Evolutionary conservation across 2,329 filamentous ascomycete species (phyloP), one percentile per base, ranked within the genome.

Genomic region (Capronia epimyces): DNA sequence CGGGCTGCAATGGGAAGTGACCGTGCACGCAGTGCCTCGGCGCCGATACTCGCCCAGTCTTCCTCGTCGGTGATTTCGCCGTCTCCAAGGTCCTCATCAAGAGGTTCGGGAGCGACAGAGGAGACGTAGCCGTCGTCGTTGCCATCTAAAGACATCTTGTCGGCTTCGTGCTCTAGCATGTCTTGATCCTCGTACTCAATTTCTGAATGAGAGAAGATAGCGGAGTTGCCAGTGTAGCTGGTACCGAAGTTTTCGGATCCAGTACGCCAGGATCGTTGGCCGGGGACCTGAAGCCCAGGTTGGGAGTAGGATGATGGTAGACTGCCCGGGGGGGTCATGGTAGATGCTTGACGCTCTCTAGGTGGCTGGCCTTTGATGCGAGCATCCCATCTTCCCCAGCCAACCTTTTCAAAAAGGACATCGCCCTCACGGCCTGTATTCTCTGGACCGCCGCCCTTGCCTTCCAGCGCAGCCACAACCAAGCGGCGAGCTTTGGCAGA

Each of bases 381-480:
- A 55, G 90, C 93, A 69, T 94, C 87, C 91, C 91, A 98, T 60
- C 89, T 83, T 53, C 93, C 93, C 91, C 91, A 97, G 65, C 91
- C 91, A 52, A 96, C 89, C 76, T 97, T 97, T 69, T 94, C 87
- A 66, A 95, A 97, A 48, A 74, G 59, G 52, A 73, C 67, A 43
- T 82, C 81, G 52, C 78, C 77, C 58, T 82, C 77, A 49, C 71
- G 69, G 57, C 79, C 79, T 56, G 71, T 73, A 39, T 72, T 71
- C 49, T 70, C 69, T 42, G 75, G 77, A 49, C 75, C 77, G 41
- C 72, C 75, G n/a, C 75, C 74, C 62, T 87, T 84, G 62, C 87
- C 86, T 72, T 97, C 91, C 60, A 97, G 73, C 53, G 90, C 91
- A 52, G 85, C 86, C n/a, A 96, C 91, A 3, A 97, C 89, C 52